A percentile compares a stretch with the other conserved stretches of the same genome.
Conservation (phyloP, 2,329 filamentous ascomycete species). For the Botrytis paeoniae region DNA sequence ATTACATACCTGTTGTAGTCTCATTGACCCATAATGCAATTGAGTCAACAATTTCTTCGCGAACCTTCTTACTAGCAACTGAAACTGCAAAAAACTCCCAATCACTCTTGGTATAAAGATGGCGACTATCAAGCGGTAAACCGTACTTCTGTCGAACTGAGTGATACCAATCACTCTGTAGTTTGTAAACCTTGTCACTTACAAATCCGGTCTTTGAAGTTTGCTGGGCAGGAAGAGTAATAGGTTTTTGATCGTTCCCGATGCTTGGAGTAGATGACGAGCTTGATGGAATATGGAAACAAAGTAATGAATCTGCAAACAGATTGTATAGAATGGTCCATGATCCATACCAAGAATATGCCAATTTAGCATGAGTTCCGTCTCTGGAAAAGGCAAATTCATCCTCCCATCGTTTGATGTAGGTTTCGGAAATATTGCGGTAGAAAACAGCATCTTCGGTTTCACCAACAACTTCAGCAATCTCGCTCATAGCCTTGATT, state of each 20-base stretch:
- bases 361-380: constrained; percentile 63
- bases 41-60: constrained; percentile 68
- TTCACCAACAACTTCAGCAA: constrained; percentile 57
- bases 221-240: constrained; percentile 21
- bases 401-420: constrained; percentile 64
- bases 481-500: constrained; percentile 71
- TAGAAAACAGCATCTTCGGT: constrained; percentile 56
- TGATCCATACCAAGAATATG: constrained; percentile 71
- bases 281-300: constrained; percentile 60
- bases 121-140: constrained; percentile 75
- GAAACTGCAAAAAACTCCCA: constrained; percentile 90
- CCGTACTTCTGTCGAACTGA: constrained; percentile 78
- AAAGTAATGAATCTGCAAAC: constrained; percentile 70
- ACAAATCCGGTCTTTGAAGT: constrained; percentile 56
- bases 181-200: constrained; percentile 70
- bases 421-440: constrained; percentile 57
- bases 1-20: constrained; percentile 59
- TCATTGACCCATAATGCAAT: constrained; percentile 83
- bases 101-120: constrained; percentile 84
- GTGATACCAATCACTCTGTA: constrained; percentile 78
- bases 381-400: constrained; percentile 61
- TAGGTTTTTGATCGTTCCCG: constrained; percentile 30
- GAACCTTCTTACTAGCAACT: constrained; percentile 65
- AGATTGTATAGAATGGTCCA: constrained; percentile 74
- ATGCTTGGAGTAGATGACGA: constrained; percentile 30